phyloP scores from a whole-genome alignment of 192 early-diverging fungal genomes.

The Funneliformis mosseae region DNA sequence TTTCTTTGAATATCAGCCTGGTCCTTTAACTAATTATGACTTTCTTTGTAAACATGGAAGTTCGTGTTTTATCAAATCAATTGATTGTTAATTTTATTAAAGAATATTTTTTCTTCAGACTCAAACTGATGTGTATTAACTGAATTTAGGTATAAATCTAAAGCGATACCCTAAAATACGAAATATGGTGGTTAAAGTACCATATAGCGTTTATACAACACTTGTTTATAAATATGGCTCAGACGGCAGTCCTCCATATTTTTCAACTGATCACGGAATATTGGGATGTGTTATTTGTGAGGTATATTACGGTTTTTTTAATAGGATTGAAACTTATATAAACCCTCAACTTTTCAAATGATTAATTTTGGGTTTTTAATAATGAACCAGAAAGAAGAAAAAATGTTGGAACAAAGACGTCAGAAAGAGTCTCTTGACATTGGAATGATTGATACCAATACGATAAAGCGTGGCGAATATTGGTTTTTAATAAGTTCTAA shows the following conservation, averaged over 20 bases:
- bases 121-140: not conserved
- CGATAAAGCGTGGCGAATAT: conserved; percentile 38
- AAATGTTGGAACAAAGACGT: conserved; percentile 38
- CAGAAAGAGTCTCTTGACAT: conserved; percentile 41
- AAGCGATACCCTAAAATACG: conserved; percentile 35
- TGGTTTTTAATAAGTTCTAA: conserved; percentile 48
- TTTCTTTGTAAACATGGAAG: conserved; percentile 47
- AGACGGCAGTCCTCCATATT: conserved; percentile 40
- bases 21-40: conserved; percentile 47
- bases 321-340: not conserved
- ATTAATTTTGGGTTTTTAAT: not conserved
- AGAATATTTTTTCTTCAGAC: not conserved
- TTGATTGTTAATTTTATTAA: not conserved
- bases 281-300: not conserved
- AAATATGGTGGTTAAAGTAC: conserved; percentile 44
- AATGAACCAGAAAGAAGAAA: conserved; percentile 37
- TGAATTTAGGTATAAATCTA: conserved; percentile 39
- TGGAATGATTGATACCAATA: conserved; percentile 37
- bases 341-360: not conserved
- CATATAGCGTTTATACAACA: conserved; percentile 41
- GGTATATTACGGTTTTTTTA: not conserved
- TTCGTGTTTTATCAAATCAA: not conserved
- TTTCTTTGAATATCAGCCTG: conserved; percentile 36
- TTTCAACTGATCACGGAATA: not conserved
- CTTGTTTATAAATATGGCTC: conserved; percentile 42